Base-by-base conservation (phyloP, 805 yeast species). In the Trichomonascus vanleenenianus region DNA sequence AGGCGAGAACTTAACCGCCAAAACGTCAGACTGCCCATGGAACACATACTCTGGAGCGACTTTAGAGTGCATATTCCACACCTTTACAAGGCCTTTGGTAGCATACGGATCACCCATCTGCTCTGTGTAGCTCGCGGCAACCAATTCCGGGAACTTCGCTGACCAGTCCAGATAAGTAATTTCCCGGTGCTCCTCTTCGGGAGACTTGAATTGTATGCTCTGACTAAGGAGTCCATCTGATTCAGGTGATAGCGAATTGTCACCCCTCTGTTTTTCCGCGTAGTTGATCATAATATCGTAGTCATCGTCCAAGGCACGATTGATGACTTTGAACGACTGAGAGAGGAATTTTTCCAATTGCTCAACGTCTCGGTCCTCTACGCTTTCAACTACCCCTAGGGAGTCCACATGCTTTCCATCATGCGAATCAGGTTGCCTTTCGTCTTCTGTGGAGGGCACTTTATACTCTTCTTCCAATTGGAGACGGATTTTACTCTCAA, bases 1-100 rank as follows among this genome's bases (percentile, higher is more conserved):
- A 10, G 64, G 64, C 22, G 76, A 75, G 49, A 75, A 74, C 35
- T 57, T 57, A 15, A 74, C 63, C 2, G 51, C 40, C n/a, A 66
- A 50, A 11, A 76, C 66, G 5, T 66, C 63, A 14, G 76, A 62
- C n/a, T 69, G 61, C 38, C 73, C 64, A 19, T 62, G 61, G 16
- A 78, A 60, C 39, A 65, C 65, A 55, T 62, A 72, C 54, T 72
- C 80, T 1, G 72, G 69, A 7, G 50, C 22, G 15, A 45, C 48
- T 11, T 48, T 52, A 30, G 56, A 47, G 33, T 64, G 62, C 20
- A 58, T 44, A 44, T 68, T 68, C 66, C 72, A 75, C 1, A 67
- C 52, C 30, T 51, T 54, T 2, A 65, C 59, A 1, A 61, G 45
- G 2, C 68, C 68, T 43, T 56, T 52, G 3, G 61, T 39, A 14